Base-by-base conservation (phyloP, 768 basidiomycete species). In the Boletus sp. region DNA sequence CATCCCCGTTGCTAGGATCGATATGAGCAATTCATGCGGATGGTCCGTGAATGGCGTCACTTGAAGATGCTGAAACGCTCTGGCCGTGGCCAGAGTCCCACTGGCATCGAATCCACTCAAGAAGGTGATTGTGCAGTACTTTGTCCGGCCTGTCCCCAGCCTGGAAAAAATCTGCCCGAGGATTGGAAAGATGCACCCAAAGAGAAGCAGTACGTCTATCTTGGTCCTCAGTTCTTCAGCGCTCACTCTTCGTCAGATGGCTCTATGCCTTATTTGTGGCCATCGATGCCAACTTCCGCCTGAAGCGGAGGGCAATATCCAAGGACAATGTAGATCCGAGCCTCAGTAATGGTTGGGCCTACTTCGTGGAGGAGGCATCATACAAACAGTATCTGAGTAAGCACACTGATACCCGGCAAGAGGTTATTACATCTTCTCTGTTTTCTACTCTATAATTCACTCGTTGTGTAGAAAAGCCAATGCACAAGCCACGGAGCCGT, bases 401-500 rank as follows among this genome's bases (percentile, higher is more conserved):
- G 18, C n/a, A 41, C 18, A 18, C 40, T 18, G 7, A 41, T 18
- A 18, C 18, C 17, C 9, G 40, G 18, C 18, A 41, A 41, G 40
- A 41, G n/a, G 40, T 41, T 15, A 37, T 12, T 37, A 37, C 9
- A 12, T 24, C 28, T 18, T 42, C 36, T 30, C 37, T 44, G 30
- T 41, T 6, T 15, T 35, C 17, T 5, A 24, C 7, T 12, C 40
- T 11, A 20, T 40, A 30, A 35, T 1, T 35, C 9, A 35, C 33
- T 9, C 33, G 9, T 11, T 5, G 7, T 52, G 32, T 42, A 44
- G 51, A 32, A 41, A 45, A 35, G n/a, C n/a, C 15, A 39, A 10
- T 33, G 51, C 51, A 15, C 40, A 18, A 57, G 56, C 2, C 60
- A 64, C 14, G 54, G 37, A 30, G 60, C 57, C 0, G 63, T 61